phyloP scores from a whole-genome alignment of 495 filamentous ascomycete species.

The Daldinia bambusicola region DNA sequence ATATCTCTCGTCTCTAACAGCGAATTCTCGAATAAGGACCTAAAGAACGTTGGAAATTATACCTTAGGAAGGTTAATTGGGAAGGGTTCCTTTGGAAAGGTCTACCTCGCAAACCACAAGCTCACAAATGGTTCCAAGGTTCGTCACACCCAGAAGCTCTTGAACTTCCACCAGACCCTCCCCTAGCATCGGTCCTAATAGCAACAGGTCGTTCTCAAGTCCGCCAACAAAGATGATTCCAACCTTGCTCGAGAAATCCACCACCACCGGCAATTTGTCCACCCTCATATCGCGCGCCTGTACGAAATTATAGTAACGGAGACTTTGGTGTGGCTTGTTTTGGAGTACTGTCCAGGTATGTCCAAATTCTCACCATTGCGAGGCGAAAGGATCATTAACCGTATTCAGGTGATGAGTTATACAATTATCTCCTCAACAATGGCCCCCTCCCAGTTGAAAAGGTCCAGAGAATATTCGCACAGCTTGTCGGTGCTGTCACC shows the following conservation, averaged over 20 bases:
- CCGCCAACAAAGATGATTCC: conserved; percentile 92
- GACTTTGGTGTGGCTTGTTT: conserved; percentile 89
- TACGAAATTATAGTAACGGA: conserved; percentile 99
- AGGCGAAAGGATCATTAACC: conserved; percentile 38
- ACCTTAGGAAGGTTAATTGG: conserved; percentile 89
- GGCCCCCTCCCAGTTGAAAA: conserved; percentile 87
- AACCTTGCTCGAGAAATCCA: conserved; percentile 98
- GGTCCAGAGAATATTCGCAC: conserved; percentile 94
- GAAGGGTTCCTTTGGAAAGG: conserved; percentile 97
- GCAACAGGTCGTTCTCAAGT: conserved; percentile 92
- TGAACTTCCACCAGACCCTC: conserved; percentile 9
- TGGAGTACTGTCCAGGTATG: conserved; percentile 96
- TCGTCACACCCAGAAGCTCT: conserved; percentile 42
- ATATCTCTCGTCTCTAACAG: conserved; percentile 58
- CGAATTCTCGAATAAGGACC: conserved; percentile 93
- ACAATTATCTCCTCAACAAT: conserved; percentile 90
- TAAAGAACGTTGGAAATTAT: conserved; percentile 94
- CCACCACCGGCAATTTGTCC: conserved; percentile 96
- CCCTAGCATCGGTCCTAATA: conserved; percentile 30
- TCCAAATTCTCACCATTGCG: neutral
- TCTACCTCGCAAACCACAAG: conserved; percentile 95
- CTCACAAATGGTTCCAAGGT: conserved; percentile 99
- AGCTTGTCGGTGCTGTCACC: conserved; percentile 92
- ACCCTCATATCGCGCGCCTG: conserved; percentile 94
- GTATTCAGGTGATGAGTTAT: conserved; percentile 86